Conservation (phyloP, 2,329 filamentous ascomycete genomes). For the Septoria linicola region DNA sequence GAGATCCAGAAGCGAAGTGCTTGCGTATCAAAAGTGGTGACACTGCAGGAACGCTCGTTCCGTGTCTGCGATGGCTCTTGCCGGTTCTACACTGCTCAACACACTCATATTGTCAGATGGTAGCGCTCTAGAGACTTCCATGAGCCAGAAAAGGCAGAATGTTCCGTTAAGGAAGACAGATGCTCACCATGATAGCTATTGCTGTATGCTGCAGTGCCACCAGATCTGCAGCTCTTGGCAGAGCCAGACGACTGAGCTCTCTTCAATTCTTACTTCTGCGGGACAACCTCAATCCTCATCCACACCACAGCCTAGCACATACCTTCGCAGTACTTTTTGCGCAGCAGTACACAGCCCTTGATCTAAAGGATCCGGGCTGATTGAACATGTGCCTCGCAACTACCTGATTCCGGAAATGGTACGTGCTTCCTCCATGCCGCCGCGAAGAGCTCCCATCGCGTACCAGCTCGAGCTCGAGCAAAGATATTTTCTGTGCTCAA, state of each 20-base stretch:
- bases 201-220: conserved; percentile 13
- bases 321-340: neutral
- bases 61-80: neutral
- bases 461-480: no score
- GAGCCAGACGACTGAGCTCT: no score
- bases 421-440: neutral
- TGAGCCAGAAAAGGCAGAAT: no score
- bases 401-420: neutral
- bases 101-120: no score
- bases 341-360: neutral
- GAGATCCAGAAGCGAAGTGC: no score
- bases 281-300: neutral
- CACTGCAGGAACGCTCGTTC: neutral
- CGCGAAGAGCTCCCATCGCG: no score
- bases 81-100: no score
- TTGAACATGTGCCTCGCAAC: conserved; percentile 1
- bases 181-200: no score
- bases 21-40: neutral
- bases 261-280: no score
- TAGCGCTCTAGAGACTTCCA: no score
- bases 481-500: no score
- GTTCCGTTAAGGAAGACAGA: no score
- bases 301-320: neutral
- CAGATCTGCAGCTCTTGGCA: conserved; percentile 6
- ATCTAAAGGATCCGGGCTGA: neutral